phyloP scores from a whole-genome alignment of 352 stramenopile species.

The Blastocystis sp. region DNA sequence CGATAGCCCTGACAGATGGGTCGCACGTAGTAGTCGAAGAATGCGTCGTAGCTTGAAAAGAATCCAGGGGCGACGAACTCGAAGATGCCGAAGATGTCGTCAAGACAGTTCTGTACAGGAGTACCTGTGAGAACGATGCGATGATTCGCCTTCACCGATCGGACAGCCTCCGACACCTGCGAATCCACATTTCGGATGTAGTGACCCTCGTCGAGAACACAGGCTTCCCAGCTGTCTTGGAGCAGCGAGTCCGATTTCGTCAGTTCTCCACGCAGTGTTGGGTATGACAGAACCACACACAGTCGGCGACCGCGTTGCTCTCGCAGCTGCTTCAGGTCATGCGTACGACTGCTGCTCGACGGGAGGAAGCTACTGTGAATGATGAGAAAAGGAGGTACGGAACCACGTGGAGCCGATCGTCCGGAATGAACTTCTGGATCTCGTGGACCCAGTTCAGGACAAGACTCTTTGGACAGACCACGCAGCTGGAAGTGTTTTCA shows the following conservation, averaged over 20 bases:
- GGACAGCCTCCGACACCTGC: not conserved
- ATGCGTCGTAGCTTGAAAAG: slow-evolving; percentile 5
- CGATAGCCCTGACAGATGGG: not conserved
- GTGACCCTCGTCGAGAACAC: slow-evolving; percentile 36
- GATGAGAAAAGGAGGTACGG: too few species aligned
- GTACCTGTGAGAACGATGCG: slow-evolving; percentile 18
- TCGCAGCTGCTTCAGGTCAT: too few species aligned
- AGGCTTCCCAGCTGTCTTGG: not conserved
- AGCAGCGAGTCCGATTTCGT: not conserved
- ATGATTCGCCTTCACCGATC: slow-evolving; percentile 17
- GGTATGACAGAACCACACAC: slow-evolving; percentile 11
- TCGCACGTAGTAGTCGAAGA: slow-evolving; percentile 24
- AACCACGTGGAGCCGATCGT: not conserved
- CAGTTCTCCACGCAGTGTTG: not conserved
- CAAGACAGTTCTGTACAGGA: slow-evolving; percentile 34
- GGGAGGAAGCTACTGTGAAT: too few species aligned
- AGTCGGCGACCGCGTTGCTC: too few species aligned
- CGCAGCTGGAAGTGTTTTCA: not conserved
- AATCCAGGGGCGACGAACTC: slow-evolving; percentile 9
- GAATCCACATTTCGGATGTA: slow-evolving; percentile 36
- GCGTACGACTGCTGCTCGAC: too few species aligned
- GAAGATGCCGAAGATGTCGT: slow-evolving; percentile 38
- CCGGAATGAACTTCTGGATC: not conserved
- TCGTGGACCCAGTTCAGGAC: slow-evolving; percentile 31
- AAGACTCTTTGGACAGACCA: slow-evolving; percentile 22